Base-by-base conservation (phyloP, 345 rosid species). In the Cardamine occulta region DNA sequence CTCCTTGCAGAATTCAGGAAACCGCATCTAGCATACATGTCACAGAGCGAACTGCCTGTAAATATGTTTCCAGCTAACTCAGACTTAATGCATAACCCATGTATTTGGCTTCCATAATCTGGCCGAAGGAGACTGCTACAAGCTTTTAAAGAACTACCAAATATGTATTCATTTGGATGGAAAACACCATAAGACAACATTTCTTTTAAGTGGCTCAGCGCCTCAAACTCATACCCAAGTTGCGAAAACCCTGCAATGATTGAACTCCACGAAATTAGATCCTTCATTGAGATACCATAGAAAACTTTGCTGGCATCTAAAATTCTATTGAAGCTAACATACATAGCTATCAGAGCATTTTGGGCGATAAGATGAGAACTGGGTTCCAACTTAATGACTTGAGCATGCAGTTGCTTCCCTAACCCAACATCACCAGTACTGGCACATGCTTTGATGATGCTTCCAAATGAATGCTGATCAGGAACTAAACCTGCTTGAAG, bases 191-290 rank as follows among this genome's bases (percentile, higher is more conserved):
- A 74, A 64, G 76, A 40, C 71, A 84, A 78, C 88, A 88, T 83
- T 61, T 79, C 82, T 47, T 66, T 81, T 44, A 89, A 84, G 63
- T 64, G 71, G 66, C 68, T 21, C 68, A 89, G 68, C 64, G 88
- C 88, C 65, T 86, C 88, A 37, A 72, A 51, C 57, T 86, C 90
- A 4, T 81, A 77, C 74, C 85, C 86, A 63, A 82, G 87, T 55
- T 87, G 85, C 42, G 82, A 85, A 80, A 85, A 85, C 24, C 89
- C 94, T 0, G 87, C 75, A 21, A 88, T 83, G 54, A 86, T 79
- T 3, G 88, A 83, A n/a, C 86, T 78, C 90, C 95, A 89, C 4
- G 89, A 86, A 73, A 86, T 84, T 14, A 85, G 53, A 84, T 89
- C 95, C 83, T 83, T 87, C 47, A 29, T 65, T 35, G 74, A 55